Conservation (phyloP, 2,329 filamentous ascomycete genomes). For the Alternaria sp. region DNA sequence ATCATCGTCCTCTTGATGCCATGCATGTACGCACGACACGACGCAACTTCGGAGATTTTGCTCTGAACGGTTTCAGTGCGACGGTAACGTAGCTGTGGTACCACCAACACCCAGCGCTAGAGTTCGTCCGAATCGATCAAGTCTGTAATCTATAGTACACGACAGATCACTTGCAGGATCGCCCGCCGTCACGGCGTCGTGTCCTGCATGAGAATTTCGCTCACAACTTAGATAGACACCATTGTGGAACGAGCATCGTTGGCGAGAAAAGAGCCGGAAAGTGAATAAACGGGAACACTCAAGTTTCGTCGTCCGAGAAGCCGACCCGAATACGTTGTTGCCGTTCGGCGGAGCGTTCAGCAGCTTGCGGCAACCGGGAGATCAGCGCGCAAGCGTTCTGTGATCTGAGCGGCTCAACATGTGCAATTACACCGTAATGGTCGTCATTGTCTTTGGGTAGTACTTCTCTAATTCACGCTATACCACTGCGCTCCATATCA, state of each 20-base stretch:
- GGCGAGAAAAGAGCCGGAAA: not conserved
- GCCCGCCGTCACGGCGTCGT: not conserved
- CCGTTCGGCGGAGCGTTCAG: not conserved
- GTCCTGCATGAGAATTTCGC: not conserved
- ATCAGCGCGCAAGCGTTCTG: not conserved
- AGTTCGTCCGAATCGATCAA: constrained; percentile 8
- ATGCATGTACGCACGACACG: not conserved
- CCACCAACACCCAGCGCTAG: not conserved
- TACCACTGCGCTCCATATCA: not conserved
- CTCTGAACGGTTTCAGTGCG: constrained; percentile 7
- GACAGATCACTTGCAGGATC: constrained; percentile 15
- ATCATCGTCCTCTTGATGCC: not conserved
- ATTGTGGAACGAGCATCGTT: constrained; percentile 4
- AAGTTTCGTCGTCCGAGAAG: not conserved
- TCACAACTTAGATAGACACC: not conserved
- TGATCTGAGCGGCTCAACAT: not conserved
- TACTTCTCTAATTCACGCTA: not conserved
- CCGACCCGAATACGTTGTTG: not conserved
- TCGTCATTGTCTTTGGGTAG: not conserved
- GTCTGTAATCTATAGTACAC: not conserved
- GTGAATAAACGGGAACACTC: not conserved
- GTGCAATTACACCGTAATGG: not conserved
- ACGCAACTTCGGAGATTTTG: not conserved
- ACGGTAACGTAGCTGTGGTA: constrained; percentile 5
- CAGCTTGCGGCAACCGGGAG: not conserved